Evolutionary conservation across 805 yeast genomes (phyloP).

Genomic region (Myxozyma geophila): DNA sequence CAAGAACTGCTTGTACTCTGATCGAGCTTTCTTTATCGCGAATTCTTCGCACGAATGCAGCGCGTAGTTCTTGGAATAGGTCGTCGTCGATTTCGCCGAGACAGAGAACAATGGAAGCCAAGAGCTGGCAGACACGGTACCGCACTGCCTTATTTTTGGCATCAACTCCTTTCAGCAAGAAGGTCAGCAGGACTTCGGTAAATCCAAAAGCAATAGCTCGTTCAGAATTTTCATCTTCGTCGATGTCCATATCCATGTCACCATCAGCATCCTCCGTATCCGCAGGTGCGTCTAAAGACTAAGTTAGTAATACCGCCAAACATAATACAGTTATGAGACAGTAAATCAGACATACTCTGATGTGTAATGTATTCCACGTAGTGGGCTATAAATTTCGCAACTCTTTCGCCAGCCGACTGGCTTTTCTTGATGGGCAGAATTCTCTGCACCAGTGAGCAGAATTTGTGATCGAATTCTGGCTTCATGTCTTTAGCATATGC

Average conservation of each 20-base stretch:
- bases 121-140: constrained; percentile 74
- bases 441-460: constrained; percentile 66
- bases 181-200: constrained; percentile 63
- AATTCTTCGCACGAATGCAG: constrained; percentile 64
- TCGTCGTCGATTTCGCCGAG: constrained; percentile 77
- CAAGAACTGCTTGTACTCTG: constrained; percentile 81
- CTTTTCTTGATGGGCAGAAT: constrained; percentile 69
- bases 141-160: constrained; percentile 79
- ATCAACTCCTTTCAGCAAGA: constrained; percentile 75
- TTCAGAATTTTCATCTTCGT: constrained; percentile 47
- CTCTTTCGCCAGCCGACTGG: constrained; percentile 73
- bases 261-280: constrained; percentile 36
- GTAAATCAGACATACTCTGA: neutral
- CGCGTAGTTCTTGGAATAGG: constrained; percentile 64
- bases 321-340: neutral
- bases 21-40: constrained; percentile 71
- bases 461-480: constrained; percentile 62
- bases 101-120: constrained; percentile 71
- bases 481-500: constrained; percentile 58
- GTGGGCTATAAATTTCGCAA: constrained; percentile 67
- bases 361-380: constrained; percentile 57
- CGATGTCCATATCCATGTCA: constrained; percentile 41
- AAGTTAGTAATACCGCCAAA: neutral
- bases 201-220: constrained; percentile 55
- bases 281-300: constrained; percentile 2